Evolutionary conservation across 345 rosid species (phyloP).

Genomic region (Passiflora organensis): DNA sequence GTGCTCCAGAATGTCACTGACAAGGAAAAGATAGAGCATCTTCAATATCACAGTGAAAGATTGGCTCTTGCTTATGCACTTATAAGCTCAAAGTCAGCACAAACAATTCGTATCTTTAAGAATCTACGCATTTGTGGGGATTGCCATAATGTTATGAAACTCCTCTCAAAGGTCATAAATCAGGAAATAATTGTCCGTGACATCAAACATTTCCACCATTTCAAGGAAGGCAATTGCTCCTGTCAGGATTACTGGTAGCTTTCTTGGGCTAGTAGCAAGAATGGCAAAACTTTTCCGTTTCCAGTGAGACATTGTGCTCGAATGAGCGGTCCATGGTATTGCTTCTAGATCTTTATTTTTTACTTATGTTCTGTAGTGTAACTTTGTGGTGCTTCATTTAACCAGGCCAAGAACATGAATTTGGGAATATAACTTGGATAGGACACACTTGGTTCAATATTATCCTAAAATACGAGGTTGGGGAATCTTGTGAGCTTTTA

Average conservation of each 20-base stretch:
- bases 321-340: background rate
- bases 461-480: too few relatives aligned
- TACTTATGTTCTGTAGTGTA: too few relatives aligned
- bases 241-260: slow-evolving; percentile 23
- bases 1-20: slow-evolving; percentile 14
- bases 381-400: too few relatives aligned
- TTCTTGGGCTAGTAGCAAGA: background rate
- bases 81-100: slow-evolving; percentile 12
- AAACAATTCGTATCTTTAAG: slow-evolving; percentile 20
- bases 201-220: slow-evolving; percentile 24
- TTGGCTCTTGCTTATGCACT: slow-evolving; percentile 22
- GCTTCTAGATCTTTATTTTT: too few relatives aligned
- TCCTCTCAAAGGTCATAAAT: slow-evolving; percentile 11
- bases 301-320: background rate
- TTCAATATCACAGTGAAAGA: slow-evolving; percentile 21
- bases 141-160: slow-evolving; percentile 24
- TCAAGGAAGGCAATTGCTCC: slow-evolving; percentile 20
- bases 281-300: background rate
- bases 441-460: too few relatives aligned
- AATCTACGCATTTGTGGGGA: slow-evolving; percentile 24
- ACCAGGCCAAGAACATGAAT: too few relatives aligned
- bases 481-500: too few relatives aligned
- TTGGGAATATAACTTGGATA: too few relatives aligned
- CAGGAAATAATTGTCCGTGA: slow-evolving; percentile 22
- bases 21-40: slow-evolving; percentile 15